Evolutionary conservation across 208 protist species (phyloP).

Genomic region (Trypanosoma platydactyli): DNA sequence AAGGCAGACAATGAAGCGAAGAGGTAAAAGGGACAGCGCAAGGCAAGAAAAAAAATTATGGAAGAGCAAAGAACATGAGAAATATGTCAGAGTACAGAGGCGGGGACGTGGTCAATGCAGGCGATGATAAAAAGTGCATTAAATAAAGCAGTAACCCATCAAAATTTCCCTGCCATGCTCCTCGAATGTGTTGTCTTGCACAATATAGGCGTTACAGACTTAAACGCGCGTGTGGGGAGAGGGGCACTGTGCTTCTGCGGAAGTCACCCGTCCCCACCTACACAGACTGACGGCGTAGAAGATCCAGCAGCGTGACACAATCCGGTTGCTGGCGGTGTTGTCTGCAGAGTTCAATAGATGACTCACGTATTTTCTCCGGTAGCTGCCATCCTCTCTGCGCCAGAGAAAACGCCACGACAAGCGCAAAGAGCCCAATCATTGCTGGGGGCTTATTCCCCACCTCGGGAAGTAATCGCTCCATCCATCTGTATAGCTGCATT

Average conservation of each 20-base stretch:
- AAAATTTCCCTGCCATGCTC: no score
- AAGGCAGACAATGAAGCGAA: no score
- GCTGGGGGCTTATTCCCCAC: slow-evolving; percentile 22
- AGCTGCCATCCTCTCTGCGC: slow-evolving; percentile 24
- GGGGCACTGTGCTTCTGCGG: not conserved
- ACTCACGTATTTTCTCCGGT: slow-evolving; percentile 16
- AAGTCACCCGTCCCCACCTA: not conserved
- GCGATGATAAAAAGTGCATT: no score
- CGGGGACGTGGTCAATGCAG: no score
- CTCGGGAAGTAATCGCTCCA: slow-evolving; percentile 29
- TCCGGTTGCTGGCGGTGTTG: slow-evolving; percentile 25
- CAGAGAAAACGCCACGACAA: slow-evolving; percentile 49
- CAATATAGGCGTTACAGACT: no score
- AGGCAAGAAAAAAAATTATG: not conserved
- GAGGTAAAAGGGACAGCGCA: no score
- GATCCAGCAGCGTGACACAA: slow-evolving; percentile 18
- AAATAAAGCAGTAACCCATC: no score
- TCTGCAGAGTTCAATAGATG: slow-evolving; percentile 14
- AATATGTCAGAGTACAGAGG: no score
- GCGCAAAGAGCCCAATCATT: slow-evolving; percentile 31
- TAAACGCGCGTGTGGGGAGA: no score
- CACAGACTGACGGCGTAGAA: slow-evolving; percentile 11
- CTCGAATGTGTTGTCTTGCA: no score
- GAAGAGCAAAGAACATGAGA: no score
- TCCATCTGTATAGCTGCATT: slow-evolving; percentile 42